Evolutionary conservation across 768 basidiomycete genomes (phyloP).

Genomic region (Auriculariales sp.): DNA sequence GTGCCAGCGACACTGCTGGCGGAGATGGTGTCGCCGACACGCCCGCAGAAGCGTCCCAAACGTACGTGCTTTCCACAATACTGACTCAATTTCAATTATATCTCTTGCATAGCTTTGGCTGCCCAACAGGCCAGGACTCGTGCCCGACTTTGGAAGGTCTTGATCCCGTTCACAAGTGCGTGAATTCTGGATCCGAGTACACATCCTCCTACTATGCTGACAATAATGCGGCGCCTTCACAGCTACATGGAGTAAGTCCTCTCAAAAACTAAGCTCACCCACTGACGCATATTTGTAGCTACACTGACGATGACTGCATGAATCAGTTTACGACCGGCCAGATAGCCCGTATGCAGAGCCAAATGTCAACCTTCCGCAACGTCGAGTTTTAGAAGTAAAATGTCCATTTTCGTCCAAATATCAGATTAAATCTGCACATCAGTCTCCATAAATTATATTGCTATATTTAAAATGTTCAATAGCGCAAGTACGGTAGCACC

Average conservation of each 20-base stretch:
- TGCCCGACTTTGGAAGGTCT: conserved; percentile 12
- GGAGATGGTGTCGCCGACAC: conserved; percentile 12
- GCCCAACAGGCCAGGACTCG: conserved; percentile 19
- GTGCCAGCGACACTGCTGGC: conserved; percentile 7
- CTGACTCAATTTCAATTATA: conserved; percentile 3
- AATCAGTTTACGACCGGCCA: conserved; percentile 10
- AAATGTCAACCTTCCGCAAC: conserved; percentile 1
- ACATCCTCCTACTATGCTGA: not conserved
- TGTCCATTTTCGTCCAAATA: too few species aligned
- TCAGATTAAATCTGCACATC: too few species aligned
- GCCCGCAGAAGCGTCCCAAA: conserved; percentile 13
- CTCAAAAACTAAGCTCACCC: too few species aligned
- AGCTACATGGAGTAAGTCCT: not conserved
- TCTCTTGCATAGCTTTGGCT: conserved; percentile 15
- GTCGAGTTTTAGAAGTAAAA: too few species aligned
- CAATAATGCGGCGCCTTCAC: not conserved
- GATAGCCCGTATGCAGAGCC: conserved; percentile 1
- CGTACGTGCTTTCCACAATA: conserved; percentile 2
- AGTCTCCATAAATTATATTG: too few species aligned
- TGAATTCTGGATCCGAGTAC: too few species aligned
- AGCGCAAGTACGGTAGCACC: too few species aligned
- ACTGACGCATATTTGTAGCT: not conserved
- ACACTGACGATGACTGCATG: conserved; percentile 8
- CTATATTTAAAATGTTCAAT: too few species aligned
- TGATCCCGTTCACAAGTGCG: conserved; percentile 8